These are phyloP conservation scores for Sarocladium brachiariae DNA, from an alignment of 2,329 filamentous ascomycete species.

Conservation along the genomic window DNA sequence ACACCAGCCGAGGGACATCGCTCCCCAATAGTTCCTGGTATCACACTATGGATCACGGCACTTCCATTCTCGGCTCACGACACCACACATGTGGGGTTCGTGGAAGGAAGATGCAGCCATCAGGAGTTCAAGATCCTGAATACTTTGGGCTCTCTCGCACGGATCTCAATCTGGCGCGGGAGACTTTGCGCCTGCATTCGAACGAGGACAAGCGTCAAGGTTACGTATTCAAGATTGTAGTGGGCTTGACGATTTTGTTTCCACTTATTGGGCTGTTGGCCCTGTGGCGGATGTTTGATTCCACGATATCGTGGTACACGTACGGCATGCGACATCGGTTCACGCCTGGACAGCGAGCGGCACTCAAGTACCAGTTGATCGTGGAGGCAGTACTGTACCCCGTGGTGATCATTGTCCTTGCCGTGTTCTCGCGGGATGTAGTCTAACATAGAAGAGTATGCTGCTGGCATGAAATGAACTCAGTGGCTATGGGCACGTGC, in stretches of 20 bases:
- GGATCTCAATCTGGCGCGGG: conserved; percentile 23
- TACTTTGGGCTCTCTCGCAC: conserved; percentile 23
- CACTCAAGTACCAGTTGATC: conserved; percentile 30
- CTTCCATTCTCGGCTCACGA: not conserved
- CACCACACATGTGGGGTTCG: not conserved
- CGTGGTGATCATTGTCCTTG: conserved; percentile 23
- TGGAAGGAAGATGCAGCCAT: not conserved
- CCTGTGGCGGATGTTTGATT: conserved; percentile 36
- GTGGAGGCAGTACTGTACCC: conserved; percentile 27
- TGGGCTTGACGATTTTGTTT: conserved; percentile 32
- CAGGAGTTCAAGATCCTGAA: conserved; percentile 13
- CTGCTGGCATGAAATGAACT: no score
- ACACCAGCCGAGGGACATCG: not conserved
- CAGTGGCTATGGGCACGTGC: no score
- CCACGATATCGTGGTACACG: conserved; percentile 41
- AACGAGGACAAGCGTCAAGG: conserved; percentile 24
- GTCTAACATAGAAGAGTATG: no score
- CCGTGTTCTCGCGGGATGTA: conserved; percentile 23
- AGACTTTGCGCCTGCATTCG: conserved; percentile 20
- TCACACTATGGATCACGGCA: not conserved
- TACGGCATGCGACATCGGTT: conserved; percentile 36
- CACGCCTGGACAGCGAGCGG: conserved; percentile 23
- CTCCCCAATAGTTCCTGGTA: conserved; percentile 6
- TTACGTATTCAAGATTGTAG: conserved; percentile 31
- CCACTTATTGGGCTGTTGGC: conserved; percentile 41